Conservation (phyloP, 805 yeast species). For the Saccharomycopsis javanensis region DNA sequence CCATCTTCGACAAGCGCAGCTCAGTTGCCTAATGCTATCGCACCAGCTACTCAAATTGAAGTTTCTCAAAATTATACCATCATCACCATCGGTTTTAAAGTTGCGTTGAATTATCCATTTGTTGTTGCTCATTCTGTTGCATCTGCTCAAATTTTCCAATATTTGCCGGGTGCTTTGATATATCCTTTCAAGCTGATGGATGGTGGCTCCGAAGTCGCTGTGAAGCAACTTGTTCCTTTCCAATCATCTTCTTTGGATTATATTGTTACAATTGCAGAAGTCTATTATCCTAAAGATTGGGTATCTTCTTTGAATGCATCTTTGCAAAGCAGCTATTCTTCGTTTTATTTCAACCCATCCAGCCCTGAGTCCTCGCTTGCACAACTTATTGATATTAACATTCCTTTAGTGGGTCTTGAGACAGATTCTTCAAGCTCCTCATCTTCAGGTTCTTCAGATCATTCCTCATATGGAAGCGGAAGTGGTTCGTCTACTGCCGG, state of each 20-base stretch:
- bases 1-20: constrained; percentile 24
- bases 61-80: constrained; percentile 43
- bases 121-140: constrained; percentile 64
- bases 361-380: constrained; percentile 49
- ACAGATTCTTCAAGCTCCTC: constrained; percentile 6
- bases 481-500: constrained; percentile 19
- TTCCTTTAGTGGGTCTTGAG: constrained; percentile 43
- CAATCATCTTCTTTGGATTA: constrained; percentile 47
- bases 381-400: constrained; percentile 59
- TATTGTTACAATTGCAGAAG: constrained; percentile 80
- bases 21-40: constrained; percentile 65
- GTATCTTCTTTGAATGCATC: constrained; percentile 28
- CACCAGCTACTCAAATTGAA: constrained; percentile 41
- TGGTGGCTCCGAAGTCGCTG: constrained; percentile 37
- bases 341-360: constrained; percentile 52
- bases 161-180: constrained; percentile 61
- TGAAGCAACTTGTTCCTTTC: constrained; percentile 68
- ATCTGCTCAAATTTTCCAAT: constrained; percentile 78
- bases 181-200: constrained; percentile 41
- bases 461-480: constrained; percentile 12
- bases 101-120: constrained; percentile 74
- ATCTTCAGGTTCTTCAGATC: constrained; percentile 4
- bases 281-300: constrained; percentile 58
- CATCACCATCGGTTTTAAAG: constrained; percentile 70
- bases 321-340: constrained; percentile 33